Conservation (phyloP, 257 asterid species). For the Lantana camara region DNA sequence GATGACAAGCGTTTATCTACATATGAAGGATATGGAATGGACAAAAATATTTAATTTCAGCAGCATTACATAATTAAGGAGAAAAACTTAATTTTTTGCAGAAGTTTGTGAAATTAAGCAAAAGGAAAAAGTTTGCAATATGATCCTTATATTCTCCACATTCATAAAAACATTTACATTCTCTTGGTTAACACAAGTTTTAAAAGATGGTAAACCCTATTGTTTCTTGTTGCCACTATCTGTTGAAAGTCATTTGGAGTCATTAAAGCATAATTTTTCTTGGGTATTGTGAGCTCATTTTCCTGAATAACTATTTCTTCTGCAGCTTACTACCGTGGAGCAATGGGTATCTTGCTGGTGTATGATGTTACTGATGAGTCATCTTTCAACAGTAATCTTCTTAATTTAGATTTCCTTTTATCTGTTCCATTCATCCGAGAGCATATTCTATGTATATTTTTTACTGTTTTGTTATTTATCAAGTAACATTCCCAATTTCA, state of each 20-base stretch:
- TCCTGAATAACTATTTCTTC: slow-evolving; percentile 17
- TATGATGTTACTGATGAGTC: slow-evolving; percentile 82
- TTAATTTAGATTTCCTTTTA: slow-evolving; percentile 15
- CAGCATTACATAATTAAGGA: too few relatives aligned
- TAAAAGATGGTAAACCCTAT: too few relatives aligned
- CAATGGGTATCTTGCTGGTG: slow-evolving; percentile 85
- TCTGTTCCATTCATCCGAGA: neutral
- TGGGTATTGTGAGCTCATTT: neutral
- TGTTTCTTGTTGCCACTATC: neutral
- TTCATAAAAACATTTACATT: too few relatives aligned
- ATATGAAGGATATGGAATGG: too few relatives aligned
- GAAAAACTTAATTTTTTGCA: too few relatives aligned
- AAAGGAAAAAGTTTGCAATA: too few relatives aligned
- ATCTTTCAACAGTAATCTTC: slow-evolving; percentile 73
- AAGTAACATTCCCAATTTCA: neutral
- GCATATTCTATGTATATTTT: neutral
- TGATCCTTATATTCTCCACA: too few relatives aligned
- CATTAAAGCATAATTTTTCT: neutral
- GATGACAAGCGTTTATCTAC: too few relatives aligned
- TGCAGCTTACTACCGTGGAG: slow-evolving; percentile 91
- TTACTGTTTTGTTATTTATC: neutral
- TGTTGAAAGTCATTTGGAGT: neutral
- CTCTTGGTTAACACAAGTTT: too few relatives aligned
- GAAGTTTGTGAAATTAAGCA: too few relatives aligned
- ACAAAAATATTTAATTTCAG: too few relatives aligned